Evolutionary conservation across 345 rosid species (phyloP), one percentile per base, ranked within the genome.

Genomic region (Sisymbrium altissimum): DNA sequence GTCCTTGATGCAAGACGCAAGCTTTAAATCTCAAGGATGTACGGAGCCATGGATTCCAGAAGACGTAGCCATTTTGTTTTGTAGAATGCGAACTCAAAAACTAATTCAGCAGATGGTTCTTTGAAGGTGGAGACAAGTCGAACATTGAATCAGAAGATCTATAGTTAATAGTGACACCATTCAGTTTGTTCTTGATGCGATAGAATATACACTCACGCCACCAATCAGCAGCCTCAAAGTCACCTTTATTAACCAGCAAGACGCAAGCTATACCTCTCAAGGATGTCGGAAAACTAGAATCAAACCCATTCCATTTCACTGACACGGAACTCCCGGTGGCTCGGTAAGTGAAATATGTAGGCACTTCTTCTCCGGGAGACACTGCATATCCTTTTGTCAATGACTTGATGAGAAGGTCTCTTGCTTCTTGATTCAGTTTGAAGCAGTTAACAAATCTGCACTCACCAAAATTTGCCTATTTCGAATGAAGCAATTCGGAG

Each of bases 401-500:
- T 40, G 49, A 1, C 21, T 61, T 40, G 66, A 40, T 4, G 49
- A 40, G 23, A 14, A 40, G 35, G 50, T 61, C 35, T 40, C 35
- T 39, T 23, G 66, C 19, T 61, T 61, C 66, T 40, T 39, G 48
- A 61, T 39, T 61, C 19, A 61, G 35, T 21, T 61, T 61, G 32
- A 61, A 61, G 49, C 66, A 61, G 49, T 61, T 61, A 14, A 4
- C 35, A 61, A 61, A 61, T n/a, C n/a, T n/a, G n/a, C n/a, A n/a
- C n/a, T n/a, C n/a, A n/a, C n/a, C n/a, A n/a, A n/a, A n/a, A n/a
- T n/a, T n/a, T n/a, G n/a, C n/a, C n/a, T n/a, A n/a, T n/a, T n/a
- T n/a, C n/a, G n/a, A n/a, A n/a, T n/a, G n/a, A n/a, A n/a, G n/a
- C n/a, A n/a, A 23, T 23, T n/a, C n/a, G 25, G 25, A 23, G 25